A percentile compares a stretch with the other conserved stretches of the same genome.
Conservation (phyloP, 306 rosid species). For the Cercis canadensis region DNA sequence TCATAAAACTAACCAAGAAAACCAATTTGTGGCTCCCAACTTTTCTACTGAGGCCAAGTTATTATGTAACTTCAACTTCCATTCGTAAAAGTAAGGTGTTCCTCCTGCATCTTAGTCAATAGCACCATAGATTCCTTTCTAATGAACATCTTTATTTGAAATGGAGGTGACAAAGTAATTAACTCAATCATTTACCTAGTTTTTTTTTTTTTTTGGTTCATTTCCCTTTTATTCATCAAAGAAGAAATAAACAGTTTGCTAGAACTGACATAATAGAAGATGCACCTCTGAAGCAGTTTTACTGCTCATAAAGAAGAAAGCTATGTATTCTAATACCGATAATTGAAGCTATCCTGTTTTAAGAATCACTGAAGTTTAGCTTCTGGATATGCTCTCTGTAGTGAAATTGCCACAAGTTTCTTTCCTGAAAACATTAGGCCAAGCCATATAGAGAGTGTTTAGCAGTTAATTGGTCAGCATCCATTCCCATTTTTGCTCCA, state of each 20-base stretch:
- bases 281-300: not conserved
- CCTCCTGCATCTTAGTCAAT: not conserved
- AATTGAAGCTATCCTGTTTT: constrained; percentile 13
- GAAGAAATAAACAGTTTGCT: constrained; percentile 4
- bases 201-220: not conserved
- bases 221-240: not conserved
- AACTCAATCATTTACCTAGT: not conserved
- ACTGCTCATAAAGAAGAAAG: not conserved
- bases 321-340: not conserved
- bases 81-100: too few relatives aligned
- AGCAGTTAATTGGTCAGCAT: not conserved
- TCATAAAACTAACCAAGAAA: constrained; percentile 10
- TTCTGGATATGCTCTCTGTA: constrained; percentile 1
- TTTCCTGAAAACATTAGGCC: not conserved
- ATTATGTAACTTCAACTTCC: too few relatives aligned
- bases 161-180: not conserved
- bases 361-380: constrained; percentile 7
- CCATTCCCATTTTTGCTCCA: not conserved
- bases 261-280: not conserved
- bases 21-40: not conserved
- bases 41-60: not conserved
- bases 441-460: not conserved
- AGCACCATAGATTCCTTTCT: not conserved
- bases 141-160: not conserved
- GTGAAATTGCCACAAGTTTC: not conserved